Percentiles rank a stretch among this genome's conserved stretches.
Evolutionary conservation across 2,329 filamentous ascomycete species (phyloP).

Genomic region (Microsporum canis): DNA sequence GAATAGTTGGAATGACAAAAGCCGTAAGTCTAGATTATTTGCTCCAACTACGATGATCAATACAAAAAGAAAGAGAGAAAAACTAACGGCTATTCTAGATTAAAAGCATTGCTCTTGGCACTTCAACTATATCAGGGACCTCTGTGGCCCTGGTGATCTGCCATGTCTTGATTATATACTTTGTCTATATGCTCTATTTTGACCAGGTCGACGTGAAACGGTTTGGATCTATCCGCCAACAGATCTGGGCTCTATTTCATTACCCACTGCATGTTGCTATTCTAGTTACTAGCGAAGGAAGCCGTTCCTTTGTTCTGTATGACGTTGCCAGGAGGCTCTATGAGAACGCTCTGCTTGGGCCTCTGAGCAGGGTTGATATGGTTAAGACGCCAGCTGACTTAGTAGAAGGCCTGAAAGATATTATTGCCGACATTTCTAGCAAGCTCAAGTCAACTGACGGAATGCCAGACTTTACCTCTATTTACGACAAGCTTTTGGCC

Average conservation of each 20-base stretch:
- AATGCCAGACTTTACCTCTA: conserved; percentile 8
- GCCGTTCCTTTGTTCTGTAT: conserved; percentile 37
- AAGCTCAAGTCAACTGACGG: conserved; percentile 5
- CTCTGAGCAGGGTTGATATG: background rate
- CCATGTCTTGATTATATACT: conserved; percentile 25
- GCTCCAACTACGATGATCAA: background rate
- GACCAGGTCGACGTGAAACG: conserved; percentile 39
- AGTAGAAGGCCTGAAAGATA: conserved; percentile 5
- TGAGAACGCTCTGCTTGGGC: background rate
- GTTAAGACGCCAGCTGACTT: background rate
- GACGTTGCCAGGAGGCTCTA: conserved; percentile 26
- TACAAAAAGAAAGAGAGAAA: background rate
- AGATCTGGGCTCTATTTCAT: conserved; percentile 42
- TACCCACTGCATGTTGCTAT: conserved; percentile 54
- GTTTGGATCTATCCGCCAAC: conserved; percentile 46
- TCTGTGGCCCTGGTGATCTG: conserved; percentile 12
- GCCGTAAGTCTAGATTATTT: conserved; percentile 10
- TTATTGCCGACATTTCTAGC: background rate
- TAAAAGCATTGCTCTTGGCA: conserved; percentile 12
- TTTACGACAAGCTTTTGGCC: conserved; percentile 7
- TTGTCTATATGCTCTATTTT: conserved; percentile 53
- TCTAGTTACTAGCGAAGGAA: conserved; percentile 52
- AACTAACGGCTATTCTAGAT: conserved; percentile 8
- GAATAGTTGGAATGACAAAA: conserved; percentile 36
- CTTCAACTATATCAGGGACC: conserved; percentile 7